Evolutionary conservation across 257 asterid species (phyloP).

Genomic region (Nicotiana benthamiana): DNA sequence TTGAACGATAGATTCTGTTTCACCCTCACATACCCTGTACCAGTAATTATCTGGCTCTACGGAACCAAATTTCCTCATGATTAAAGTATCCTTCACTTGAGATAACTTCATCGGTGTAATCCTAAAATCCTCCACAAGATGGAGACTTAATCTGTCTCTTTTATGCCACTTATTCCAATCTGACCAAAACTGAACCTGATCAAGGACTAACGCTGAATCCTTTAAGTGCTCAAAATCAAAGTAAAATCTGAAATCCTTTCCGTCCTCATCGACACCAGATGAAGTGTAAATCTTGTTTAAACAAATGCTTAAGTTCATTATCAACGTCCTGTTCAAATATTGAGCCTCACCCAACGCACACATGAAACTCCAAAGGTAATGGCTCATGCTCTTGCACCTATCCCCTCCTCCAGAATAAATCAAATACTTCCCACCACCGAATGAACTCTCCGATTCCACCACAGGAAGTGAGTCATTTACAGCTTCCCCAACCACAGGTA

Average conservation of each 20-base stretch:
- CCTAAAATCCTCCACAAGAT: slow-evolving; percentile 60
- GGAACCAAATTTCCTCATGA: slow-evolving; percentile 62
- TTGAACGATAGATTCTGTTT: slow-evolving; percentile 39
- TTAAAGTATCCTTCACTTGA: slow-evolving; percentile 41
- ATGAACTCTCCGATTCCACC: slow-evolving; percentile 54
- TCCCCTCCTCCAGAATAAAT: slow-evolving; percentile 74
- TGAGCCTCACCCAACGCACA: slow-evolving; percentile 91
- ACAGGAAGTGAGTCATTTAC: slow-evolving; percentile 47
- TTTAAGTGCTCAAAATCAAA: slow-evolving; percentile 74
- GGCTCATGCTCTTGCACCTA: slow-evolving; percentile 77
- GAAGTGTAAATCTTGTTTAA: slow-evolving; percentile 61
- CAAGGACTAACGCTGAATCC: slow-evolving; percentile 60
- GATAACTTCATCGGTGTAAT: slow-evolving; percentile 59
- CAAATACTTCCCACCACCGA: slow-evolving; percentile 57
- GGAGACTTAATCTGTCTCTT: slow-evolving; percentile 45
- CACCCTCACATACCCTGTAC: slow-evolving; percentile 82
- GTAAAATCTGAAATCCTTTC: slow-evolving; percentile 77
- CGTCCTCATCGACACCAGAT: slow-evolving; percentile 66
- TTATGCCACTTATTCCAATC: slow-evolving; percentile 56
- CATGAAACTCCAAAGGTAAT: slow-evolving; percentile 70
- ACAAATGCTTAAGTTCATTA: slow-evolving; percentile 71
- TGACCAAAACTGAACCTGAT: slow-evolving; percentile 58
- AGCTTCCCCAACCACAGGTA: slow-evolving; percentile 56
- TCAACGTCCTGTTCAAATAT: slow-evolving; percentile 78
- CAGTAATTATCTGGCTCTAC: slow-evolving; percentile 79